phyloP scores from a whole-genome alignment of 495 filamentous ascomycete species.

The Amphirosellinia nigrospora region DNA sequence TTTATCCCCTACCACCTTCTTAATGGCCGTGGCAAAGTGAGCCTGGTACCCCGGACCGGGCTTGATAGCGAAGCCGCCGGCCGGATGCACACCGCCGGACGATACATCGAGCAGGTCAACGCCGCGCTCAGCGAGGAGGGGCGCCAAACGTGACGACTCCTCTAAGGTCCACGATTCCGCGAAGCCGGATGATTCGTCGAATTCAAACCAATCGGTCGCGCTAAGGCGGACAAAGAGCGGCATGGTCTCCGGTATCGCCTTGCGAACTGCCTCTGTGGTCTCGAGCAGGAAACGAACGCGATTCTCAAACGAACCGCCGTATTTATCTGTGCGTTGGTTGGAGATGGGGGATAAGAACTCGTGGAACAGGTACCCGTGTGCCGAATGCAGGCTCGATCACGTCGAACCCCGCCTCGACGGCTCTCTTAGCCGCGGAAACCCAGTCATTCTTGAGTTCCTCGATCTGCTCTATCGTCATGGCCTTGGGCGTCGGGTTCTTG shows the following conservation, averaged over 20 bases:
- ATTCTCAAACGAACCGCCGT: conserved; percentile 70
- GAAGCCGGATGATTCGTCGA: conserved; percentile 46
- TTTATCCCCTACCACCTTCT: conserved; percentile 66
- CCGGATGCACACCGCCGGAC: conserved; percentile 61
- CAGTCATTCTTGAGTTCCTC: conserved; percentile 61
- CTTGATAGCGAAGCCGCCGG: conserved; percentile 56
- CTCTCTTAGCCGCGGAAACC: conserved; percentile 57
- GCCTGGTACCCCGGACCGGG: conserved; percentile 67
- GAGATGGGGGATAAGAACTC: conserved; percentile 59
- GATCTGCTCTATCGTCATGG: conserved; percentile 64
- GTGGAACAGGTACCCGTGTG: conserved; percentile 60
- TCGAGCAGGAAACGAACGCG: conserved; percentile 60
- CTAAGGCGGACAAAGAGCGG: conserved; percentile 68
- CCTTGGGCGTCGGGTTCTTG: conserved; percentile 56
- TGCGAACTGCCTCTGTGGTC: conserved; percentile 59
- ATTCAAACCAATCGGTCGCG: conserved; percentile 67
- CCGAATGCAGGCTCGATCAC: conserved; percentile 56
- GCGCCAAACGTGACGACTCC: conserved; percentile 61
- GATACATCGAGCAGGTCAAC: conserved; percentile 72
- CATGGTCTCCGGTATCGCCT: conserved; percentile 63
- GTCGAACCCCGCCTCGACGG: conserved; percentile 62
- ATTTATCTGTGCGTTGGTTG: conserved; percentile 66
- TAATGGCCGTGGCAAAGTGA: conserved; percentile 53
- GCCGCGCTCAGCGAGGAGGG: conserved; percentile 57
- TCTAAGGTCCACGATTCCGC: conserved; percentile 56